Base-by-base conservation (phyloP, 371 early-diverging fungal species). In the Rhizopus delemar region DNA sequence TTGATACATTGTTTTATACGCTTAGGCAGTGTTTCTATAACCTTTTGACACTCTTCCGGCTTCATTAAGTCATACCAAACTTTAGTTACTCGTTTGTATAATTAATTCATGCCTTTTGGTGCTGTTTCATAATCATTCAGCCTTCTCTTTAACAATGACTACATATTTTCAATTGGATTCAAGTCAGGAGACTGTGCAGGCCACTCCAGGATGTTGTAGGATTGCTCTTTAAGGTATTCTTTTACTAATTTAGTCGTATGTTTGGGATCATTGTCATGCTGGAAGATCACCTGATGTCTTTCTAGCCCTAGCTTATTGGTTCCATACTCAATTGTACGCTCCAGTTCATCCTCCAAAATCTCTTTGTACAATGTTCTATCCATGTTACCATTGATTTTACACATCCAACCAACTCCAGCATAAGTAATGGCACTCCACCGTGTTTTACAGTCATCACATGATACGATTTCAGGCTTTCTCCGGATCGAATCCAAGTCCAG, bases 141-240 rank as follows among this genome's bases (percentile, higher is more conserved):
- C 29, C 38, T 13, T 16, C 33, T 41, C 50, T 71, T 56, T 4
- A 71, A 41, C n/a, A 65, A 46, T 9, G 48, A 29, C 62, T 36
- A 51, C 35, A 51, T 51, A 33, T 51, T n/a, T 62, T 74, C 78
- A 34, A 77, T 73, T 0, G 67, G 74, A 35, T 71, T 73, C 3
- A 73, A 49, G 39, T 77, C 68, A 5, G 64, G 67, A 9, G 71
- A 74, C 46, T 73, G 68, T 6, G 73, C 56, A 33, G 73, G 72
- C 73, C 68, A 73, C 5, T 61, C 49, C 12, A 77, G 51, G 4
- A 68, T 50, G 31, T 28, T 34, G 45, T 62, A 56, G 6, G 33
- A 29, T 38, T 61, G 29, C 9, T 62, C 1, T 3, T 39, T 45
- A 15, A 69, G 46, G 50, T 43, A 66, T 16, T 60, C 52, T 13